These are phyloP conservation scores for Cordyceps cateniannulata DNA, from an alignment of 2,329 filamentous ascomycete genomes.

Conservation along the genomic window DNA sequence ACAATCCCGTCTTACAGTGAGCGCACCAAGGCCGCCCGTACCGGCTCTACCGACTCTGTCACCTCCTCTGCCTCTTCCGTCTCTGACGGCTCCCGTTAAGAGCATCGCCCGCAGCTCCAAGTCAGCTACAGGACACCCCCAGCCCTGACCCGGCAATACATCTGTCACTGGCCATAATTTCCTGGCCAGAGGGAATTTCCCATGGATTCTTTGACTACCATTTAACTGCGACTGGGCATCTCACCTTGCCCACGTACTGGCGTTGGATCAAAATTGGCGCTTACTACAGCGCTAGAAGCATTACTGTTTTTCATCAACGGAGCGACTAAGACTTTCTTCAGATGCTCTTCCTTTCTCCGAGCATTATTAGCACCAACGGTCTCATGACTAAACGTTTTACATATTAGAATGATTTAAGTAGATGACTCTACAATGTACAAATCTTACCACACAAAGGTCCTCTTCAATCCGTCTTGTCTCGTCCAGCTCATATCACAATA, in stretches of 20 bases:
- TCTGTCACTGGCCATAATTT: not conserved
- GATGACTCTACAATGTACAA: not conserved
- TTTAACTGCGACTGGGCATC: not conserved
- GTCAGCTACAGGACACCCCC: too few species aligned
- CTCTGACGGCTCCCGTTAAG: slow-evolving; percentile 8
- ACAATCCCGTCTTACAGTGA: slow-evolving; percentile 25
- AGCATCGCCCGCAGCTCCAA: too few species aligned
- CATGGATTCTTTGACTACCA: not conserved
- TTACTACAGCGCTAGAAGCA: slow-evolving; percentile 4
- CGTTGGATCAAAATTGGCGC: slow-evolving; percentile 3
- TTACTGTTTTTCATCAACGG: slow-evolving; percentile 3
- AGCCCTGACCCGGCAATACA: not conserved
- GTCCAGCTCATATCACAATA: not conserved
- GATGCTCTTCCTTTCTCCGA: not conserved
- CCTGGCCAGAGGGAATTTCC: not conserved
- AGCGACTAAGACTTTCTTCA: not conserved
- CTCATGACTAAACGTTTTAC: not conserved
- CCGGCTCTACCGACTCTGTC: slow-evolving; percentile 29
- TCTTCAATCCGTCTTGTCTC: not conserved
- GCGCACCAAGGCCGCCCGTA: slow-evolving; percentile 32
- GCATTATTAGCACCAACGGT: not conserved
- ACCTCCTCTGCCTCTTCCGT: slow-evolving; percentile 24
- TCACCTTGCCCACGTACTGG: not conserved
- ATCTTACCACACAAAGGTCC: not conserved
- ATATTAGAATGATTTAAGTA: slow-evolving; percentile 1